Base-by-base conservation (phyloP, 75 land plant genomes). In the Chamaecyparis obtusa region DNA sequence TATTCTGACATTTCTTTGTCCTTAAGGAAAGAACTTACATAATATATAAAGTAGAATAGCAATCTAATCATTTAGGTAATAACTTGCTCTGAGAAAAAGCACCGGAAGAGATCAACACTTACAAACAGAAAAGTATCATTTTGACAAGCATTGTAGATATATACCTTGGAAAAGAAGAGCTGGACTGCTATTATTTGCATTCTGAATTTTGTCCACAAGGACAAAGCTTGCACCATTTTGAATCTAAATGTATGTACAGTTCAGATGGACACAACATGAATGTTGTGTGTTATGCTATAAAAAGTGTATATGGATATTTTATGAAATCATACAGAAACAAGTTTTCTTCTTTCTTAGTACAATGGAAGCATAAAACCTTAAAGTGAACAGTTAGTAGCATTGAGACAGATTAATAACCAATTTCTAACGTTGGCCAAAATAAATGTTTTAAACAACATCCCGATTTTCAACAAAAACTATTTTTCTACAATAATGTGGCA, bases 101-200 rank as follows among this genome's bases (percentile, higher is more conserved):
- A 64, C 8, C 46, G 1, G 81, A 78, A 78, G 27, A 78, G 27
- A 78, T 39, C 44, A 39, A 19, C 24, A 24, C 46, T 78, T 8
- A 21, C 39, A 78, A 78, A 39, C 24, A 77, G 9, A 37, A 7
- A 39, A 14, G 14, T 48, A 55, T 48, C n/a, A 21, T 27, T 64
- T 48, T 48, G 54, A 56, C n/a, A 9, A 32, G 67, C 85, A 48
- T 6, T 39, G 51, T 19, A 37, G 19, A 48, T 86, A 91, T 86
- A 91, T 91, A 78, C 81, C 81, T 85, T 91, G 88, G 90, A 91
- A 75, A 41, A 91, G 85, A 56, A 91, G 91, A 91, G 90, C 87
- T 35, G 91, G 92, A 41, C 85, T 49, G 30, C 83, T 72, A 46
- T 87, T 81, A 41, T 35, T 57, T 44, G 91, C 88, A 46, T 91